Evolutionary conservation across 176 grass and related monocot genomes (phyloP), one percentile per base, ranked within the genome.

Genomic region (Guadua angustifolia): DNA sequence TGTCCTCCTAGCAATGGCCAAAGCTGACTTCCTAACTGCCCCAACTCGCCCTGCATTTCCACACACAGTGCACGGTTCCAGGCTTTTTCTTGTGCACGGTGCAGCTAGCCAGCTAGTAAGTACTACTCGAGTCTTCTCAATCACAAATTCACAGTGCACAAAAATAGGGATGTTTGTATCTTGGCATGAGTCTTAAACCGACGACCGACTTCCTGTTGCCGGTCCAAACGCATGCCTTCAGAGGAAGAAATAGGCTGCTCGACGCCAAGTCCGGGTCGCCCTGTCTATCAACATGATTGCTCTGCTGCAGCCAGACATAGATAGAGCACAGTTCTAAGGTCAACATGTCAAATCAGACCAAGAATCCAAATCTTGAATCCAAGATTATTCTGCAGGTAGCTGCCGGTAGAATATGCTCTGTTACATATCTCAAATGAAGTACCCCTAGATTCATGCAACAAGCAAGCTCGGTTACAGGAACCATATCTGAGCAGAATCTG

Each of bases 261-360:
- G 21, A 71, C 39, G 43, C 21, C 42, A 59, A 82, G 67, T 82
- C 21, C 66, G 61, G 40, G 61, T 72, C 47, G 14, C 47, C 15
- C 22, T 3, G 10, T 82, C 67, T 49, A 53, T 2, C 52, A 44
- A 44, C 22, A 44, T 71, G 18, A 5, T 5, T 16, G 47, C 47
- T 50, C 14, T 6, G 43, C 18, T 57, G 49, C 15, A 75, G 33
- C 47, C 25, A 43, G 0, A 15, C 21, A 46, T 9, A 16, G 47
- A 16, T 50, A 15, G 13, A 49, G 47, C 4, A 16, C 47, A 16
- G 47, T 15, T 26, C 35, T 6, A 10, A 45, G 58, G 67, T 79
- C 84, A 55, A 73, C 44, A 79, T 29, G 66, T 86, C 76, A 72
- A 29, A 45, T 79, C 84, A 73, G 66, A 21, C n/a, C 15, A 44